A percentile compares a stretch with the other conserved stretches of the same genome.
Conservation (phyloP, 2,329 filamentous ascomycete genomes). For the Fusarium beomiforme region DNA sequence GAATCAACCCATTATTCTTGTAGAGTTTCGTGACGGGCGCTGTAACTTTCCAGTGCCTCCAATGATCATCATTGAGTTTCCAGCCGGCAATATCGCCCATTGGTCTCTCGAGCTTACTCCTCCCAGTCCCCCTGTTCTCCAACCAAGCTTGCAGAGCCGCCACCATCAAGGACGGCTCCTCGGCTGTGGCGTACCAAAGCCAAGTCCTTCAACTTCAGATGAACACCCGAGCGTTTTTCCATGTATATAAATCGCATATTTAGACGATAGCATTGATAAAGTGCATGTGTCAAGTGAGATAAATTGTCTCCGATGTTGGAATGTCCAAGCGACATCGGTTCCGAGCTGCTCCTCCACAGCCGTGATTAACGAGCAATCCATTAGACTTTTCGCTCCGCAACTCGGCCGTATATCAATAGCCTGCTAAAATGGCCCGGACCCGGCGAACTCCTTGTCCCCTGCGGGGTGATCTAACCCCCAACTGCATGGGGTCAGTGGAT, state of each 20-base stretch:
- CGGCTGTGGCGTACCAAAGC: conserved; percentile 27
- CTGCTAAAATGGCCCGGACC: neutral
- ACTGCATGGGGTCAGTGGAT: conserved; percentile 4
- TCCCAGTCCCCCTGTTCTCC: conserved; percentile 1
- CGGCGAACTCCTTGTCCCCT: conserved; percentile 21
- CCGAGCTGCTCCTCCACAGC: neutral
- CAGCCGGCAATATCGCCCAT: neutral
- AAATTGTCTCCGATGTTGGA: conserved; percentile 15
- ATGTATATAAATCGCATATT: neutral
- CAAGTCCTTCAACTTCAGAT: neutral
- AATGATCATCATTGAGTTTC: neutral
- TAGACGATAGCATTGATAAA: neutral
- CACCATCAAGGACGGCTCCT: conserved; percentile 12
- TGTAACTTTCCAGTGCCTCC: conserved; percentile 10
- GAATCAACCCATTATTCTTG: neutral
- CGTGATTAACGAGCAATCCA: conserved; percentile 7
- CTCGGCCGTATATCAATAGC: conserved; percentile 26
- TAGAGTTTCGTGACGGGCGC: neutral
- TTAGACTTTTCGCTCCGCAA: conserved; percentile 13
- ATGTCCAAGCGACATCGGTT: conserved; percentile 32
- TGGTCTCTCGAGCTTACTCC: neutral
- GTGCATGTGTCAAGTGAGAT: neutral
- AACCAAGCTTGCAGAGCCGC: conserved; percentile 21
- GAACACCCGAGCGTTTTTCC: neutral
- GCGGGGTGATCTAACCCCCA: conserved; percentile 27